phyloP scores from a whole-genome alignment of 2,329 filamentous ascomycete species.

The Helotiales sp. region DNA sequence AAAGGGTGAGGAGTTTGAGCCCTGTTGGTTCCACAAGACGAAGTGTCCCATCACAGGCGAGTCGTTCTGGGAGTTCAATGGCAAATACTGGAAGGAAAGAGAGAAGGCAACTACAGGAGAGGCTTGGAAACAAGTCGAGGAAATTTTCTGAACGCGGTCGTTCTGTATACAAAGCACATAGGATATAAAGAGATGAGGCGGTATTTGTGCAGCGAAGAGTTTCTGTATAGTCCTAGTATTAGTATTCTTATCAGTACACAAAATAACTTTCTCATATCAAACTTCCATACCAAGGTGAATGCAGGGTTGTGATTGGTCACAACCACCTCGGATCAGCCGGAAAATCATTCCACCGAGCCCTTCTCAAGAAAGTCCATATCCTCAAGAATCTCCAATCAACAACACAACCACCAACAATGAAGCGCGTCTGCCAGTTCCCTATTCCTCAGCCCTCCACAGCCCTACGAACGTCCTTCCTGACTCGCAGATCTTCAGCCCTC shows the following conservation, averaged over 20 bases:
- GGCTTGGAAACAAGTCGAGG: constrained; percentile 36
- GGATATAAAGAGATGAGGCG: not conserved
- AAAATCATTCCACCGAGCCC: not conserved
- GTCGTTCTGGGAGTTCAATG: constrained; percentile 85
- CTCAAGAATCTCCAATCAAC: not conserved
- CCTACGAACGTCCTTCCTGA: constrained; percentile 7
- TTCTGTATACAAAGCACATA: constrained; percentile 1
- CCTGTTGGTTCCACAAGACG: constrained; percentile 80
- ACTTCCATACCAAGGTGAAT: too few relatives aligned
- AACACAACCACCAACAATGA: constrained; percentile 27
- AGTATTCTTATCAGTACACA: too few relatives aligned
- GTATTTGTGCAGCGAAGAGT: not conserved
- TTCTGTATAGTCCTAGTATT: not conserved
- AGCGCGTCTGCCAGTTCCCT: constrained; percentile 30
- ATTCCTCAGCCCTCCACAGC: constrained; percentile 10
- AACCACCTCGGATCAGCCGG: not conserved
- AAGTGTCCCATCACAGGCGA: constrained; percentile 80
- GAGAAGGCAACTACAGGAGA: constrained; percentile 30
- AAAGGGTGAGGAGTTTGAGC: constrained; percentile 76
- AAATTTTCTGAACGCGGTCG: constrained; percentile 33
- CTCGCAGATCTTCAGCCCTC: constrained; percentile 8
- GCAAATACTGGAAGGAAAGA: constrained; percentile 81
- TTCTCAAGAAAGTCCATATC: not conserved
- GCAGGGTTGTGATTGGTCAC: not conserved
- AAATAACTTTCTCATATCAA: too few relatives aligned